Conservation (phyloP, 2,329 filamentous ascomycete genomes). For the Mycosphaerella arachidis region DNA sequence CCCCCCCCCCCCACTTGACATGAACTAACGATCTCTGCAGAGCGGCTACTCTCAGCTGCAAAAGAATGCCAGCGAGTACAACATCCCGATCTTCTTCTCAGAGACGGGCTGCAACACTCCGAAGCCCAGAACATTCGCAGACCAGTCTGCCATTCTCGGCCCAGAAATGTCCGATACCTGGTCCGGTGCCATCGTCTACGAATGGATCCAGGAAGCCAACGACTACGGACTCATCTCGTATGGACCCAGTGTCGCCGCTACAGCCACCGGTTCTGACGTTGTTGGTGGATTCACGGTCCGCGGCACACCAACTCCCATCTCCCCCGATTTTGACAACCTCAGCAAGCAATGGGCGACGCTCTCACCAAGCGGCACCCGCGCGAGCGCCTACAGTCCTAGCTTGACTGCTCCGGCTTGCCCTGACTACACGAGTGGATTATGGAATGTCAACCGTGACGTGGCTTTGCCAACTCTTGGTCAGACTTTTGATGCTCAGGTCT, state of each 20-base stretch:
- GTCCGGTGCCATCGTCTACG: conserved; percentile 79
- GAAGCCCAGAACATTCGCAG: conserved; percentile 59
- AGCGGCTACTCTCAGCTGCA: conserved; percentile 70
- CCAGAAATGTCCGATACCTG: conserved; percentile 64
- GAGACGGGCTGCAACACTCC: conserved; percentile 78
- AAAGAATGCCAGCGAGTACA: conserved; percentile 62
- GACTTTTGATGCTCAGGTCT: conserved; percentile 9
- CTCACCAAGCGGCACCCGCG: conserved; percentile 63
- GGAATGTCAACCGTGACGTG: conserved; percentile 68
- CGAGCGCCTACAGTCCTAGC: conserved; percentile 60
- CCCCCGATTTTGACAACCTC: conserved; percentile 74
- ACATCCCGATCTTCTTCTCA: conserved; percentile 84
- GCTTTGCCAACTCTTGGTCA: conserved; percentile 63
- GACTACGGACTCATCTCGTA: conserved; percentile 77
- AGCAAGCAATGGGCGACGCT: conserved; percentile 70
- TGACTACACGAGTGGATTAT: conserved; percentile 61
- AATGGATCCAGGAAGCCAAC: conserved; percentile 84
- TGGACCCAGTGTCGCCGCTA: conserved; percentile 51
- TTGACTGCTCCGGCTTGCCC: conserved; percentile 66
- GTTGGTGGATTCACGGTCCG: conserved; percentile 64
- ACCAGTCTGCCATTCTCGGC: conserved; percentile 75
- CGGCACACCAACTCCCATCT: conserved; percentile 68
- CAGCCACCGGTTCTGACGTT: conserved; percentile 35
- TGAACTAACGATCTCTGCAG: conserved; percentile 42
- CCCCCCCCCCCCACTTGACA: too few species aligned